These are phyloP conservation scores for Daldinia grandis DNA, from an alignment of 495 filamentous ascomycete species.

Conservation along the genomic window DNA sequence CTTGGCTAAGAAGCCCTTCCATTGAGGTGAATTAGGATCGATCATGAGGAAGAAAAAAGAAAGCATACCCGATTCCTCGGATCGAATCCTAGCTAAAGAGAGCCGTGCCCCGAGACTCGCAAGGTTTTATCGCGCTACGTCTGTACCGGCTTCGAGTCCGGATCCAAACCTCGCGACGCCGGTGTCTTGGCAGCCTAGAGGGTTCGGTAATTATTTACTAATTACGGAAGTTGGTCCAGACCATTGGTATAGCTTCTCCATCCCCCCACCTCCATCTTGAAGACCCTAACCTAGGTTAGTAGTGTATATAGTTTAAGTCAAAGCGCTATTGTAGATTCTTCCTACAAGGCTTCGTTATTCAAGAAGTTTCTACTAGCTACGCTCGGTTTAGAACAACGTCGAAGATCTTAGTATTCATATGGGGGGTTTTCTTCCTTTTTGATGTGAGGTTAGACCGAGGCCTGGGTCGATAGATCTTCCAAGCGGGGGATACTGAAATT, in stretches of 20 bases:
- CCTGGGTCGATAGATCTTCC: not conserved
- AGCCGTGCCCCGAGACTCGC: slow-evolving; percentile 12
- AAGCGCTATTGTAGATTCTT: slow-evolving; percentile 8
- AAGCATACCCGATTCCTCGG: not conserved
- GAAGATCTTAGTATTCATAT: not conserved
- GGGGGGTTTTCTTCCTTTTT: not conserved
- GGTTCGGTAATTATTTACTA: slow-evolving; percentile 35
- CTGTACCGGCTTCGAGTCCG: slow-evolving; percentile 27
- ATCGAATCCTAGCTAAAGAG: slow-evolving; percentile 19
- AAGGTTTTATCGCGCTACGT: slow-evolving; percentile 18
- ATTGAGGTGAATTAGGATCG: not conserved
- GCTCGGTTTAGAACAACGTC: not conserved
- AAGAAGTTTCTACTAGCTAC: not conserved
- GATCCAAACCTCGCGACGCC: not conserved
- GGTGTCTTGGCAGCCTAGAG: slow-evolving; percentile 19
- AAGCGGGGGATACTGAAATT: not conserved
- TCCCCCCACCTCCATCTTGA: not conserved
- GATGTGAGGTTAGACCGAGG: not conserved
- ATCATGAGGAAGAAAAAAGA: not conserved
- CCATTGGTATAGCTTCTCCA: slow-evolving; percentile 6
- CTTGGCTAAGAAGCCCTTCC: too few relatives aligned
- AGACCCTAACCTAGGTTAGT: too few relatives aligned
- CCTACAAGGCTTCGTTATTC: not conserved
- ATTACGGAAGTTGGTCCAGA: slow-evolving; percentile 23
- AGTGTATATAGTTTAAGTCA: not conserved